Evolutionary conservation across 1,284 basidiomycete genomes (phyloP), one percentile per base, ranked within the genome.

Genomic region (Ganoderma leucocontextum): DNA sequence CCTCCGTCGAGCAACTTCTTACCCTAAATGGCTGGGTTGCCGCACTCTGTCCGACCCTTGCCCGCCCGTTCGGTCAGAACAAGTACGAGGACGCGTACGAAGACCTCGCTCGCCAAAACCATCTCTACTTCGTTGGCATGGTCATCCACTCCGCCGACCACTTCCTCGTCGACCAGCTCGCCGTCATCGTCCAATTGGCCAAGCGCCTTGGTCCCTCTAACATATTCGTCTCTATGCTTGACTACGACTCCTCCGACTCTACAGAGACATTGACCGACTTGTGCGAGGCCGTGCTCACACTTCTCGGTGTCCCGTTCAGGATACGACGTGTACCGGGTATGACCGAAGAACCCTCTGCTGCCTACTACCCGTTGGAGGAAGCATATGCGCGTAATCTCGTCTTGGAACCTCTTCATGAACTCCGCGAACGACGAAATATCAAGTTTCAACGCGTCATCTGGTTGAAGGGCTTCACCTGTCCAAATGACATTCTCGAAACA

Each of bases 1-100:
- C 86, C 59, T 91, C 96, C 7, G 94, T 98, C 63, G 96, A 98
- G 79, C 94, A 95, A 73, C 85, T 98, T 1, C 85, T 98, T 29
- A 92, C 93, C 25, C 88, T 98, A 68, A 97, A 98, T 77, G 96
- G 96, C n/a, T 98, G 96, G 96, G 96, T 97, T n/a, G 95, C 95
- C n/a, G 95, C 95, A 10, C 90, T 95, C 44, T 98, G 96, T 80
- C 95, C 95, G 9, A 96, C 94, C 4, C 87, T 98, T 57, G 89
- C 89, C 4, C 90, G 96, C 19, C 96, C 96, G 1, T 98, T 98
- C 76, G 94, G 94, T 13, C 92, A 95, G 78, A 95, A 94, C 81
- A 91, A 89, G 74, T 84, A 89, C 69, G 92, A 96, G 64, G 91
- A 93, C 73, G 87, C 92, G 38, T 98, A 96, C 80, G 93, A 95